phyloP scores from a whole-genome alignment of 768 basidiomycete genomes.

The Boletus tylopilopsis region DNA sequence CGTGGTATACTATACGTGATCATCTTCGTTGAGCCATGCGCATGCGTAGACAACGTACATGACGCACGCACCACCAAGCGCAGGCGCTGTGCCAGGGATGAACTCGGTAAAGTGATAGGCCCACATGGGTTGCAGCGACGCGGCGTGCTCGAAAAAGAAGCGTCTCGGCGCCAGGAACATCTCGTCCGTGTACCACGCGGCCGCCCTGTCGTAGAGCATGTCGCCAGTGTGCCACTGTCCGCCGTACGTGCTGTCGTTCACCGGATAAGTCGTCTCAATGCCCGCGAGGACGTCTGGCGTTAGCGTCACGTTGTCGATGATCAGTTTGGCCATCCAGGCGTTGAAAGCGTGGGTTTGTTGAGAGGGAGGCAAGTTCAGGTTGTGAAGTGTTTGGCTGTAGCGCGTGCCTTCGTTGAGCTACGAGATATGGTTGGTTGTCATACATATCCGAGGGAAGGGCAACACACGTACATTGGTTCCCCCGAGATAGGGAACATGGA shows the following conservation, averaged over 20 bases:
- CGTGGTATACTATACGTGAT: slow-evolving; percentile 14
- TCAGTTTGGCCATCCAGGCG: slow-evolving; percentile 42
- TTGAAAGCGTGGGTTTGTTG: slow-evolving; percentile 44
- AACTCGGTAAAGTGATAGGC: slow-evolving; percentile 56
- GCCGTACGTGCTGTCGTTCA: slow-evolving; percentile 45
- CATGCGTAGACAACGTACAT: slow-evolving; percentile 8
- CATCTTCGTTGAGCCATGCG: neutral
- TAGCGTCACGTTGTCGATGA: slow-evolving; percentile 46
- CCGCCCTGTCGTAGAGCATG: slow-evolving; percentile 53
- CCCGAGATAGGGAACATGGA: slow-evolving; percentile 51
- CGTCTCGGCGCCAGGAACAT: slow-evolving; percentile 54
- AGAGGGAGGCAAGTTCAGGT: slow-evolving; percentile 36
- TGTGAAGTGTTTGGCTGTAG: slow-evolving; percentile 25
- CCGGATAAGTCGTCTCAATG: slow-evolving; percentile 42
- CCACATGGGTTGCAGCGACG: slow-evolving; percentile 46
- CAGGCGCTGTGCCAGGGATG: slow-evolving; percentile 49
- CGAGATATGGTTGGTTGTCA: neutral
- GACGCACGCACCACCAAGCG: slow-evolving; percentile 49
- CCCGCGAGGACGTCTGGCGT: slow-evolving; percentile 33
- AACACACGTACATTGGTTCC: slow-evolving; percentile 48
- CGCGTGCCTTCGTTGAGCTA: slow-evolving; percentile 17
- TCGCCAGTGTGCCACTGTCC: slow-evolving; percentile 57
- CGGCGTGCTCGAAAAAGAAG: slow-evolving; percentile 47
- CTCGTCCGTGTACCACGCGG: slow-evolving; percentile 54
- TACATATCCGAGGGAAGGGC: neutral